A percentile compares a stretch with the other conserved stretches of the same genome.
These are phyloP conservation scores for Naganishia kalamii DNA, from an alignment of 768 basidiomycete species.

Conservation along the genomic window DNA sequence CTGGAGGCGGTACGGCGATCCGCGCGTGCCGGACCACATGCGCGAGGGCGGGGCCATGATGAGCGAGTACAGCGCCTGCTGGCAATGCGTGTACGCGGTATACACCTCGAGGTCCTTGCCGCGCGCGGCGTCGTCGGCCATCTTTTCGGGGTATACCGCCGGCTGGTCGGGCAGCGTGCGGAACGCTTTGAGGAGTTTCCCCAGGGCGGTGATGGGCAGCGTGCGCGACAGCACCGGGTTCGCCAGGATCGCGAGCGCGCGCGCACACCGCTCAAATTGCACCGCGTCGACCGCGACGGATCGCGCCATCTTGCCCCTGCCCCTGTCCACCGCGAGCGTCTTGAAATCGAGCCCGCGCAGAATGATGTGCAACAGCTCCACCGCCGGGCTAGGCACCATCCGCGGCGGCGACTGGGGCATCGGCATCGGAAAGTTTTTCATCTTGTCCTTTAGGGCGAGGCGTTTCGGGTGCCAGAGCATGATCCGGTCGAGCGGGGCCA, in stretches of 20 bases:
- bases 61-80: conserved; percentile 41
- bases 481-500: conserved; percentile 38
- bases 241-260: conserved; percentile 42
- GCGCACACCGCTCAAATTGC: conserved; percentile 28
- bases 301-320: not conserved
- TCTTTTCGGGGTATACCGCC: conserved; percentile 34
- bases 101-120: conserved; percentile 33
- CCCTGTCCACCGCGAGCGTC: not conserved
- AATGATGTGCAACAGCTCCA: conserved; percentile 30
- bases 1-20: conserved; percentile 29
- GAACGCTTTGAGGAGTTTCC: conserved; percentile 32
- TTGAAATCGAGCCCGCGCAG: conserved; percentile 20
- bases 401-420: conserved; percentile 39
- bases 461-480: conserved; percentile 44
- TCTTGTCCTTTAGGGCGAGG: conserved; percentile 35
- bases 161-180: conserved; percentile 29
- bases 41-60: conserved; percentile 37
- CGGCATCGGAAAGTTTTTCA: conserved; percentile 41
- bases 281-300: not conserved
- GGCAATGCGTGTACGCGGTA: conserved; percentile 40
- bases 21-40: not conserved
- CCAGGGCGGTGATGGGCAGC: conserved; percentile 35
- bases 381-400: conserved; percentile 35
- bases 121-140: conserved; percentile 20
- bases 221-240: conserved; percentile 43